phyloP scores from a whole-genome alignment of 257 asterid species.

The Voacanga thouarsii region DNA sequence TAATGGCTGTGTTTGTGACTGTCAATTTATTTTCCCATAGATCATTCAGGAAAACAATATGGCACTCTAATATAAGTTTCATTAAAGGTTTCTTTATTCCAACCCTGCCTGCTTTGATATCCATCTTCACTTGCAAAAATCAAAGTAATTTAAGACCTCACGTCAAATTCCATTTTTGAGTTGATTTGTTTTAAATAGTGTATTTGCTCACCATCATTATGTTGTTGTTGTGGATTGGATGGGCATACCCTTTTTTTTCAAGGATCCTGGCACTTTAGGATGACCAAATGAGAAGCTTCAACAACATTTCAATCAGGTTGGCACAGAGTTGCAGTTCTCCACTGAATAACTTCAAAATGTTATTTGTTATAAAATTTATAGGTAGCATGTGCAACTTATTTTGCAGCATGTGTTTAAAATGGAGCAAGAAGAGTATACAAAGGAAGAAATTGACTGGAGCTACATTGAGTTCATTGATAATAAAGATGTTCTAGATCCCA shows the following conservation, averaged over 20 bases:
- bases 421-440: conserved; percentile 99
- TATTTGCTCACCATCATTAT: background rate
- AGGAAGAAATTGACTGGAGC: conserved; percentile 99
- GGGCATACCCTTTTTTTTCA: background rate
- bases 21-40: too few species aligned
- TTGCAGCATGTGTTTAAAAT: conserved; percentile 96
- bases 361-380: conserved; percentile 9
- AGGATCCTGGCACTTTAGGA: background rate
- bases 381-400: conserved; percentile 12
- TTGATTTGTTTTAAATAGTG: background rate
- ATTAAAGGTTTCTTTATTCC: too few species aligned
- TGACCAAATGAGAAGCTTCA: conserved; percentile 77
- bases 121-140: background rate
- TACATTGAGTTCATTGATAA: conserved; percentile 98
- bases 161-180: background rate
- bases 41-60: too few species aligned
- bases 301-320: conserved; percentile 98
- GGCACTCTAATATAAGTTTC: too few species aligned
- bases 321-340: conserved; percentile 8
- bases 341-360: conserved; percentile 9
- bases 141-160: background rate
- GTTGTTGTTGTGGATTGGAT: background rate
- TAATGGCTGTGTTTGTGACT: too few species aligned
- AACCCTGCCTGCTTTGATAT: too few species aligned
- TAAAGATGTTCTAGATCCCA: conserved; percentile 87